Conservation (phyloP, 1,284 basidiomycete genomes). For the Irpex sp. region DNA sequence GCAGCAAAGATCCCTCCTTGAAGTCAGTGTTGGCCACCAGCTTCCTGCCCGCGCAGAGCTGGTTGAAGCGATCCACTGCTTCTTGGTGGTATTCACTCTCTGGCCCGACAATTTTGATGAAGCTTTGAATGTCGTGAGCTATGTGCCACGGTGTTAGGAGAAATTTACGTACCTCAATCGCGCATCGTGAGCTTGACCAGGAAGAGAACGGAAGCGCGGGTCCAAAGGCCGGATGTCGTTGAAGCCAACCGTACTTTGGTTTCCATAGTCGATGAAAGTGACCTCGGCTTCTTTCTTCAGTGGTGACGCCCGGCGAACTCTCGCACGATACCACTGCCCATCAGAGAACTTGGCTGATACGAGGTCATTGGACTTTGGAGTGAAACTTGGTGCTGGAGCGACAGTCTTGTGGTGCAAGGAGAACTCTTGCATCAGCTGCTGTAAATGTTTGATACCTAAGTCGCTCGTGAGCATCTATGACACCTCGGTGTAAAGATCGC, state of each 20-base stretch:
- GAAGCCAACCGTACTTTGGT: conserved; percentile 82
- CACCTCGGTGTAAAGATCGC: background rate
- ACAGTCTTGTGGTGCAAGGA: conserved; percentile 77
- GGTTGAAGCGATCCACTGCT: conserved; percentile 81
- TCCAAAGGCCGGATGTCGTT: conserved; percentile 79
- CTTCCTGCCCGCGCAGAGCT: conserved; percentile 83
- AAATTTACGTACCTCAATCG: conserved; percentile 58
- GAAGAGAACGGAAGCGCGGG: conserved; percentile 78
- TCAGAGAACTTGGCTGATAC: conserved; percentile 84
- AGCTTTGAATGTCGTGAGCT: conserved; percentile 44
- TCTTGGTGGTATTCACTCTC: conserved; percentile 85
- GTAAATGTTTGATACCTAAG: conserved; percentile 81
- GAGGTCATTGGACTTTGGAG: conserved; percentile 81
- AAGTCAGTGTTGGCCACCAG: conserved; percentile 89
- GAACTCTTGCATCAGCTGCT: conserved; percentile 93
- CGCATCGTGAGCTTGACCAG: conserved; percentile 82
- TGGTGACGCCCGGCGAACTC: conserved; percentile 72
- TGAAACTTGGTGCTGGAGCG: conserved; percentile 58
- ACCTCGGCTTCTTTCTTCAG: conserved; percentile 88
- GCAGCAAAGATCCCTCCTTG: conserved; percentile 72
- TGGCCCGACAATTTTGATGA: conserved; percentile 75
- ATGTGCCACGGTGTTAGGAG: background rate
- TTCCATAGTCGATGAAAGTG: conserved; percentile 86
- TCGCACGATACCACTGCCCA: conserved; percentile 91
- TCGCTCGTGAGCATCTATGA: background rate